Evolutionary conservation across 2,329 filamentous ascomycete species (phyloP), one percentile per base, ranked within the genome.

Genomic region (Aphanocladium album): DNA sequence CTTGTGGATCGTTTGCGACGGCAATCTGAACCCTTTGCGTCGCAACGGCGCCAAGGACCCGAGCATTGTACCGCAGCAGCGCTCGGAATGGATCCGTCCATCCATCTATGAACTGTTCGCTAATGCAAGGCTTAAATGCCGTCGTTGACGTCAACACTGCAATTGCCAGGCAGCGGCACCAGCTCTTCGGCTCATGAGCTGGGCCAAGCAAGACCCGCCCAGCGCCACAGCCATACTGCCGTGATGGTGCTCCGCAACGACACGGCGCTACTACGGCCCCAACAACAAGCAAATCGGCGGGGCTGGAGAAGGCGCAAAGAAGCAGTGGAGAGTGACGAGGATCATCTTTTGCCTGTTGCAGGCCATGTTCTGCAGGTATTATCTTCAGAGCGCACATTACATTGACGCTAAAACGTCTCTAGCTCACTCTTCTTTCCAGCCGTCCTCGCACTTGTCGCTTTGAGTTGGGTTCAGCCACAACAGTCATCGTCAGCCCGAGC

Each of bases 241-340:
- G 27, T 35, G 53, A 46, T n/a, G 33, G 53, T n/a, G 11, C 51
- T 57, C 55, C 55, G 55, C 55, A 52, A 43, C 27, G 14, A 46
- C n/a, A 45, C 57, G 57, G 57, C 49, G 50, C 50, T 60, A 60
- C 23, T 60, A 45, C 57, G 57, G 57, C 57, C 57, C 39, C 57
- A 60, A 60, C 57, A 60, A 60, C n/a, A 53, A 43, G 27, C 33
- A 41, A 49, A 57, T 57, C 55, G 46, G 55, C 55, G 55, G 55
- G 55, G 43, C 55, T 50, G 33, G 33, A 57, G 41, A 49, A 19
- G 16, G 30, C 30, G 30, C 21, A 57, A 45, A 57, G 45, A 50
- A 57, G 55, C 17, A 55, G 39, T 60, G 51, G 51, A 49, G 45
- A 55, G 54, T 7, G 37, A 30, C 23, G 23, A 41, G 37, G 12